phyloP scores from a whole-genome alignment of 2,329 filamentous ascomycete genomes.

The Hypoxylon sp. region DNA sequence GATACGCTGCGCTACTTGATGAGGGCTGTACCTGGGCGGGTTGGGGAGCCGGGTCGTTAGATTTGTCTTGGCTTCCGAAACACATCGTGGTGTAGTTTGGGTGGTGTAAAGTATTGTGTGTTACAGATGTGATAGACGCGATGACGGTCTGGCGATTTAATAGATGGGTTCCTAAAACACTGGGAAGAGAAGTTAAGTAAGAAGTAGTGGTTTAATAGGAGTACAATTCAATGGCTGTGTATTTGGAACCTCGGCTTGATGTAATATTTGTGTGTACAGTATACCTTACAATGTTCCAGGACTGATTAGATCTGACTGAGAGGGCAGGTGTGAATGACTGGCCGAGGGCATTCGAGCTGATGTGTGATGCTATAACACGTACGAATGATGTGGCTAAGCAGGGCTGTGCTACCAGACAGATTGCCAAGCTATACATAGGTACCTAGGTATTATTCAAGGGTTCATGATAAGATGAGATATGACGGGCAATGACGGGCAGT shows the following conservation, averaged over 20 bases:
- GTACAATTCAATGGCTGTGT: neutral
- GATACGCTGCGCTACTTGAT: conserved; percentile 38
- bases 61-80: conserved; percentile 62
- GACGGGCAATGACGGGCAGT: neutral
- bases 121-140: neutral
- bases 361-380: conserved; percentile 3
- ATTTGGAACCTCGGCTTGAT: conserved; percentile 1
- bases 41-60: conserved; percentile 57
- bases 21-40: conserved; percentile 50
- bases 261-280: neutral
- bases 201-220: neutral
- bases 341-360: neutral
- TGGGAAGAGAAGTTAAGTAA: neutral
- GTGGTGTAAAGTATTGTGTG: neutral
- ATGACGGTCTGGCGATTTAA: neutral
- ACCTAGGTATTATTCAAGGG: neutral
- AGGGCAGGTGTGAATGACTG: neutral
- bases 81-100: conserved; percentile 57
- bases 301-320: neutral
- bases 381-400: neutral
- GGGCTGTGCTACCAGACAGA: conserved; percentile 6
- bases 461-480: neutral
- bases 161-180: neutral
- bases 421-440: neutral
- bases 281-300: neutral